These are phyloP conservation scores for Acorus gramineus DNA, from an alignment of 106 monocot genomes.

Conservation along the genomic window DNA sequence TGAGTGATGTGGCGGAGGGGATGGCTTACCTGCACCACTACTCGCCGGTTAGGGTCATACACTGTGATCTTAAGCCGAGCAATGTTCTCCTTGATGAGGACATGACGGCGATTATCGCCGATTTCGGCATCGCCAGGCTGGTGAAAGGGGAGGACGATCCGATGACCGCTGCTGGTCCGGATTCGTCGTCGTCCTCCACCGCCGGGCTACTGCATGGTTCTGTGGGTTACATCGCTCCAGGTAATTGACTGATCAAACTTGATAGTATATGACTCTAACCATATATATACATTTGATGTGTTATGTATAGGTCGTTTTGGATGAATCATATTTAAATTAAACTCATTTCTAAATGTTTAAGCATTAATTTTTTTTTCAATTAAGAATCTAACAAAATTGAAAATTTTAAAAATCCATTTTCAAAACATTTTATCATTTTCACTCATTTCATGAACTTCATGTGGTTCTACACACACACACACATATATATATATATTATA, in stretches of 20 bases:
- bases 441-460: too few relatives aligned
- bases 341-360: too few relatives aligned
- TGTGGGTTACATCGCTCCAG: slow-evolving; percentile 87
- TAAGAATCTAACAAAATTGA: too few relatives aligned
- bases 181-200: slow-evolving; percentile 29
- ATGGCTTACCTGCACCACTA: slow-evolving; percentile 87
- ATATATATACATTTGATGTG: too few relatives aligned
- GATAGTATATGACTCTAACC: too few relatives aligned
- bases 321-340: too few relatives aligned
- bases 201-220: slow-evolving; percentile 61
- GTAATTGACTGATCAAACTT: slow-evolving; percentile 11
- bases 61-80: slow-evolving; percentile 96
- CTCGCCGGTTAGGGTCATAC: slow-evolving; percentile 62
- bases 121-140: slow-evolving; percentile 75
- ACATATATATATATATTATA: too few relatives aligned
- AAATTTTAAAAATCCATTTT: too few relatives aligned
- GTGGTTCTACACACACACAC: too few relatives aligned
- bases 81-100: slow-evolving; percentile 81
- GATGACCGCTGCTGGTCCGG: background rate
- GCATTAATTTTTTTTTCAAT: too few relatives aligned
- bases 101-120: slow-evolving; percentile 71
- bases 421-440: too few relatives aligned
- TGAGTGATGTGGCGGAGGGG: slow-evolving; percentile 64
- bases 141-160: slow-evolving; percentile 27
- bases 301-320: too few relatives aligned